Conservation (phyloP, 371 early-diverging fungal species). For the Batrachochytrium dendrobatidis region DNA sequence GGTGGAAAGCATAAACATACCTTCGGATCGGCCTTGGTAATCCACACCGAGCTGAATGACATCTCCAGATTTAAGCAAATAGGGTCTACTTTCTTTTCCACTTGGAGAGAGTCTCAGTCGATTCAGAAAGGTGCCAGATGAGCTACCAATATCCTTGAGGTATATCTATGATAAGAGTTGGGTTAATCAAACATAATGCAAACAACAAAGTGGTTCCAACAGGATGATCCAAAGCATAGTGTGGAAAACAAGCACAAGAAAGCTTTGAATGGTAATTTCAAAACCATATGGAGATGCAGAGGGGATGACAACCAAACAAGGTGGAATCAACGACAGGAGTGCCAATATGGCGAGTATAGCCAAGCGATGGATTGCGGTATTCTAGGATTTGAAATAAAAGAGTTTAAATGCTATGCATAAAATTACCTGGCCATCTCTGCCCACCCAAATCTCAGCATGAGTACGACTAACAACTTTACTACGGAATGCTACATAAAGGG, state of each 20-base stretch:
- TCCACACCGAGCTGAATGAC: constrained; percentile 91
- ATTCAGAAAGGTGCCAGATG: constrained; percentile 91
- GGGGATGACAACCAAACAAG: background rate
- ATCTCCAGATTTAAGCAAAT: constrained; percentile 76
- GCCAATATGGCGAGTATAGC: too few relatives aligned
- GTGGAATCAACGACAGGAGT: too few relatives aligned
- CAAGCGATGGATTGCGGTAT: too few relatives aligned
- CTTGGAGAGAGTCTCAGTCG: constrained; percentile 74
- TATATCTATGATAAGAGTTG: constrained; percentile 12
- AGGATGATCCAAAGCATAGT: background rate
- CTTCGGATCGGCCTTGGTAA: constrained; percentile 85
- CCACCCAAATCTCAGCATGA: constrained; percentile 89
- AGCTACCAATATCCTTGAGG: constrained; percentile 43
- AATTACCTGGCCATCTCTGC: constrained; percentile 60
- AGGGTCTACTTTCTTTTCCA: constrained; percentile 67
- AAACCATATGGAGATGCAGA: background rate
- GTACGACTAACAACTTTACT: constrained; percentile 88
- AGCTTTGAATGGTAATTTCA: background rate
- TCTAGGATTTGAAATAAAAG: too few relatives aligned
- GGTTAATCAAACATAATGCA: background rate
- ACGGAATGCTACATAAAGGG: constrained; percentile 56
- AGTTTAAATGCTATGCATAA: too few relatives aligned
- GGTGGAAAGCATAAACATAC: constrained; percentile 42
- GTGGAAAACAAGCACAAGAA: background rate
- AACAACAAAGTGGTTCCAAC: background rate